Percentiles rank a stretch among this genome's conserved stretches.
Conservation (phyloP, 2,329 filamentous ascomycete species). For the Ophiosphaerella narmari region DNA sequence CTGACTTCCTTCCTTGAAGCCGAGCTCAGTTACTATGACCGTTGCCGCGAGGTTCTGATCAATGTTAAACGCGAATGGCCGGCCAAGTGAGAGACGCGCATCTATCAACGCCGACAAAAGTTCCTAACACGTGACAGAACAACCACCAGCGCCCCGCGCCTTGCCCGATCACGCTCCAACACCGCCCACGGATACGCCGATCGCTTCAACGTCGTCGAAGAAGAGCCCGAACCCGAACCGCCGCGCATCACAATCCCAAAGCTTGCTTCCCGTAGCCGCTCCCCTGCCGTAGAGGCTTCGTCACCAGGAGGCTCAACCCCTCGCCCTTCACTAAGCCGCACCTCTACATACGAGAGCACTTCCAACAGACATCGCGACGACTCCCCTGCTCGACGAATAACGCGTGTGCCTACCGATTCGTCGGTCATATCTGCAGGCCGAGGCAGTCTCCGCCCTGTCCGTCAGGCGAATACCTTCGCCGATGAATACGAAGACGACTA, state of each 20-base stretch:
- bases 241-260: conserved; percentile 52
- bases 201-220: conserved; percentile 61
- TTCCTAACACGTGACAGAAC: conserved; percentile 33
- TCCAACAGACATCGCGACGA: conserved; percentile 58
- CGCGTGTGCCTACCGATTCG: conserved; percentile 61
- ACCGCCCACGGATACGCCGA: conserved; percentile 68
- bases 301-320: conserved; percentile 40
- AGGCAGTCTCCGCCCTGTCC: conserved; percentile 51
- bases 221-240: conserved; percentile 59
- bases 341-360: conserved; percentile 64
- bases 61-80: conserved; percentile 73
- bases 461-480: conserved; percentile 39
- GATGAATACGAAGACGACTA: conserved; percentile 46
- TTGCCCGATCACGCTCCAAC: conserved; percentile 62
- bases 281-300: conserved; percentile 38
- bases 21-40: conserved; percentile 88
- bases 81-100: conserved; percentile 54
- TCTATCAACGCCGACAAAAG: background rate
- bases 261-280: conserved; percentile 51
- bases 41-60: conserved; percentile 80
- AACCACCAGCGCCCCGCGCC: conserved; percentile 41
- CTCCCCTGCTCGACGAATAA: conserved; percentile 55
- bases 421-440: conserved; percentile 54
- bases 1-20: conserved; percentile 82
- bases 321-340: conserved; percentile 56